Evolutionary conservation across 2,329 filamentous ascomycete species (phyloP), one percentile per base, ranked within the genome.

Genomic region (Colletotrichum chrysophilum): DNA sequence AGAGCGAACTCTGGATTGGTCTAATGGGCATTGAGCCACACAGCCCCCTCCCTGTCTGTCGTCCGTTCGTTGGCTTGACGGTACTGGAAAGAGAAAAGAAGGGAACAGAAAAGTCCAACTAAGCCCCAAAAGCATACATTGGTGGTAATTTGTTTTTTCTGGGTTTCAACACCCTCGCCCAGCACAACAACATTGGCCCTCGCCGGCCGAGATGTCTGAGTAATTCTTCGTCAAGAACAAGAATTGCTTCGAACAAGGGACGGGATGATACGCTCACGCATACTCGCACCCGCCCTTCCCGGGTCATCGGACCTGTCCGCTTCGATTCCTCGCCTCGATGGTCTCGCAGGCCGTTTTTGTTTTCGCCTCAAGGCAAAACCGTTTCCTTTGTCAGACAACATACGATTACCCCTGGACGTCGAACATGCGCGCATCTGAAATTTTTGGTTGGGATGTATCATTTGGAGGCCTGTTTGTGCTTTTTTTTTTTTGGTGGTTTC

Each of bases 361-460:
- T 26, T 26, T 30, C 38, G 61, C 61, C 68, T 30, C 16, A 16
- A 7, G 72, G 61, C 68, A 43, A 21, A 16, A 12, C 55, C 30
- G 21, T 76, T 74, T 76, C 38, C 71, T 76, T 76, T 76, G 74
- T 76, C 74, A 52, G 12, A 67, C 32, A 36, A 36, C 58, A 74
- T 58, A 75, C 26, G 66, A 56, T 75, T 74, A 66, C 55, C 71
- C 66, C 70, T 36, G 26, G 32, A 75, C 36, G 48, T 66, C 14
- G 66, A 70, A 62, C 5, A 34, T 70, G 58, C 48, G 60, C 28
- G 64, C 66, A 43, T 74, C 13, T 61, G 32, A 24, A 58, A 36
- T 38, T 60, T 61, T 34, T 21, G 16, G 48, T 18, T 38, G 21
- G 70, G 60, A 38, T 66, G 43, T 58, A 76, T 66, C 66, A 61